Evolutionary conservation across 192 early-diverging fungal genomes (phyloP), one percentile per base, ranked within the genome.

Genomic region (Lobulomyces angularis): DNA sequence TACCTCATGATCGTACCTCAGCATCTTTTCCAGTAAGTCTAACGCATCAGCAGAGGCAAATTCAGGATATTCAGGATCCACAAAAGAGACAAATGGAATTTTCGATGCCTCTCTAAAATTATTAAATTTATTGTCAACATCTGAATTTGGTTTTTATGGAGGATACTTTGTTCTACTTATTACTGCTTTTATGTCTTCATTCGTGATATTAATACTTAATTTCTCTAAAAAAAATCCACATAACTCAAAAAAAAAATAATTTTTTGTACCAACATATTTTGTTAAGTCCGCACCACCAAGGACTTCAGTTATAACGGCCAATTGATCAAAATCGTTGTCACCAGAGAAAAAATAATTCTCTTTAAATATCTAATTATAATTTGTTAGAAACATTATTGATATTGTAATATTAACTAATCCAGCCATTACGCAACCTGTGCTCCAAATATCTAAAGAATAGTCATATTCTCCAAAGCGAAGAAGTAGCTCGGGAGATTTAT

Each of bases 331-430:
- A 62, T 97, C 97, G 67, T 94, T 89, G 53, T 93, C 88, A 24
- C 74, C 95, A 53, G 96, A 92, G 81, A 99, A 99, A 62, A 99
- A 99, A 1, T 92, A 92, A 51, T 99, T 92, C 60, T 90, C 91
- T 57, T 88, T 81, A 82, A 95, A 99, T 30, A 98, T 98, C 86
- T 89, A 48, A 14, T 35, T 19, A 40, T 3, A n/a, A n/a, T n/a
- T n/a, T n/a, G n/a, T n/a, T n/a, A n/a, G n/a, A n/a, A 24, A 28
- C n/a, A 42, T 9, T 39, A 4, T 18, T 1, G 3, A 33, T 46
- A 42, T 28, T 25, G 41, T 14, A 27, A 28, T 33, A n/a, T n/a
- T n/a, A n/a, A n/a, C n/a, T n/a, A n/a, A n/a, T n/a, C 85, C 88
- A 18, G 92, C 95, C 72, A 97, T 93, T 91, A 97, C 97, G 59